Percentiles rank a stretch among this genome's conserved stretches.
Conservation (phyloP, 1,284 basidiomycete genomes). For the Sporisorium reilianum region DNA sequence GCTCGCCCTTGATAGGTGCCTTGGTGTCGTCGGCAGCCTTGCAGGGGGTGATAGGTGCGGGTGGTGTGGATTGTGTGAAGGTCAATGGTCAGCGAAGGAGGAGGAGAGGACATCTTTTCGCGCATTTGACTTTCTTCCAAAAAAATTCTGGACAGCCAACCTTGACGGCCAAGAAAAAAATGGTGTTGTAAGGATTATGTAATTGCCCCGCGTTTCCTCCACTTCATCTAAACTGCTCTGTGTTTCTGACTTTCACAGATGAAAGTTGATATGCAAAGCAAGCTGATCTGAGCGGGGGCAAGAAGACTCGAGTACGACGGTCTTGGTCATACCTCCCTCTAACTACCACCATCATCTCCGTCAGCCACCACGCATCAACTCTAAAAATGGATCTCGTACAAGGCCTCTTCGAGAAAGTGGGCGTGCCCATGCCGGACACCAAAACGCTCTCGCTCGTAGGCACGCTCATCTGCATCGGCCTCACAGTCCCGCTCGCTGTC, state of each 20-base stretch:
- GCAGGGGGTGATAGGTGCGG: neutral
- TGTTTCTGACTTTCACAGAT: neutral
- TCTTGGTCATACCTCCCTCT: too few species aligned
- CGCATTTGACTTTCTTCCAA: slow-evolving; percentile 13
- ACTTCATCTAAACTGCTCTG: slow-evolving; percentile 11
- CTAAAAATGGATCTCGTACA: slow-evolving; percentile 40
- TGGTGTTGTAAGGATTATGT: slow-evolving; percentile 24
- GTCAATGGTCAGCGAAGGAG: neutral
- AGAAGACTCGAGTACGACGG: too few species aligned
- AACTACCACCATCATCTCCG: neutral
- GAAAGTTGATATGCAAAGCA: too few species aligned
- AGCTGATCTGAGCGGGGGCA: too few species aligned
- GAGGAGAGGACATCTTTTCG: neutral
- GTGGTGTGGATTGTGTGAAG: neutral
- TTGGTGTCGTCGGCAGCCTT: neutral
- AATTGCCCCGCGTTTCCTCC: slow-evolving; percentile 19
- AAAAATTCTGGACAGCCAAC: slow-evolving; percentile 20
- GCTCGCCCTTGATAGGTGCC: neutral
- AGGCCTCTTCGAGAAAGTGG: slow-evolving; percentile 18
- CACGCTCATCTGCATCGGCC: slow-evolving; percentile 32
- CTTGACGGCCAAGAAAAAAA: neutral
- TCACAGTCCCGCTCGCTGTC: slow-evolving; percentile 24
- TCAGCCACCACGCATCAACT: neutral
- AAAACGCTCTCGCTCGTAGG: slow-evolving; percentile 39
- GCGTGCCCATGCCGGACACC: slow-evolving; percentile 28